phyloP scores from a whole-genome alignment of 2,329 filamentous ascomycete genomes.

The Venturia effusa region DNA sequence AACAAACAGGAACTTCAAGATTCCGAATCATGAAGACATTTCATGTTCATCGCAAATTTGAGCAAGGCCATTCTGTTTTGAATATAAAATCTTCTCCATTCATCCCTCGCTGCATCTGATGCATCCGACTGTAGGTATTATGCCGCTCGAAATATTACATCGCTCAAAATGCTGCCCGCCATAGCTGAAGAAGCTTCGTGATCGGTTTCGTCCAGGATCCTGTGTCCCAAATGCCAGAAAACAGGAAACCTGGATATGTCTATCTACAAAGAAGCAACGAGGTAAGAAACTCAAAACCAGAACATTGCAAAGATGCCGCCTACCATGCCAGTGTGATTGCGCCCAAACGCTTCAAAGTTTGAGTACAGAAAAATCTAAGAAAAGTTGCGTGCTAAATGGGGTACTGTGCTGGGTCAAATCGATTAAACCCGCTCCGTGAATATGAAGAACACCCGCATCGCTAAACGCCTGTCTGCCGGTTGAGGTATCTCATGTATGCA shows the following conservation, averaged over 20 bases:
- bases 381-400: background rate
- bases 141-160: conserved; percentile 5
- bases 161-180: background rate
- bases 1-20: background rate
- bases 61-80: background rate
- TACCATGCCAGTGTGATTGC: background rate
- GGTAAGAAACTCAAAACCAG: background rate
- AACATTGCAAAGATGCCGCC: background rate
- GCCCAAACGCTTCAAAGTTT: background rate
- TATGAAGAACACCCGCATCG: background rate
- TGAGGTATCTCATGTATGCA: background rate
- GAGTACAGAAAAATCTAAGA: background rate
- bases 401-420: background rate
- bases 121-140: background rate
- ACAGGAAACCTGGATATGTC: background rate
- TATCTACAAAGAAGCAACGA: background rate
- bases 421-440: background rate
- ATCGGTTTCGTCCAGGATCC: background rate
- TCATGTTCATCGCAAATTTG: background rate
- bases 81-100: conserved; percentile 2
- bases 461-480: background rate
- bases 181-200: background rate
- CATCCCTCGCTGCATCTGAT: background rate
- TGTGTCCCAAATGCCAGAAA: background rate
- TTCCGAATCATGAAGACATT: background rate